Evolutionary conservation across 306 rosid genomes (phyloP).

Genomic region (Cucurbita ficifolia): DNA sequence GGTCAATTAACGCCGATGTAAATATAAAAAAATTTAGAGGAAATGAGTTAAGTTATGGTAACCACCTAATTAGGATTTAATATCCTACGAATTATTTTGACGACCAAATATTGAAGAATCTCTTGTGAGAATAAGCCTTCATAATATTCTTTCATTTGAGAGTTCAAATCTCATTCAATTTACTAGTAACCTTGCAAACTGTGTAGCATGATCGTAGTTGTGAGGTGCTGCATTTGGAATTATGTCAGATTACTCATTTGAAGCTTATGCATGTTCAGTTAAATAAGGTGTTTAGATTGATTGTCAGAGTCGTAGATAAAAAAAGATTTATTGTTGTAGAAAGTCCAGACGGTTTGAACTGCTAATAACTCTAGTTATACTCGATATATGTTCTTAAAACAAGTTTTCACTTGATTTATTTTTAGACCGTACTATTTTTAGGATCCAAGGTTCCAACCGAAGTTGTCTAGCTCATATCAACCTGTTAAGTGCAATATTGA

Average conservation of each 20-base stretch:
- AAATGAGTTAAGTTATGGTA: neutral
- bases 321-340: neutral
- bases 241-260: neutral
- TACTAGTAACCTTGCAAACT: neutral
- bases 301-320: neutral
- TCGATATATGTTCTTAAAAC: neutral
- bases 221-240: neutral
- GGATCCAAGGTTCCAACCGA: constrained; percentile 38
- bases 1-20: neutral
- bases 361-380: neutral
- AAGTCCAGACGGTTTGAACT: neutral
- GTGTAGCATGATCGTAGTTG: neutral
- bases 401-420: neutral
- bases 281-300: neutral
- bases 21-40: neutral
- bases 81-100: neutral
- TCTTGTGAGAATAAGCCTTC: neutral
- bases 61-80: neutral
- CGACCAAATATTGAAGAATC: neutral
- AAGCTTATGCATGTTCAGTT: neutral
- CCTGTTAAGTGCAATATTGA: constrained; percentile 28
- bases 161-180: neutral
- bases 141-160: neutral
- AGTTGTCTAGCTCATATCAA: constrained; percentile 23
- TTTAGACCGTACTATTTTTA: constrained; percentile 8